Conservation (phyloP, 1,284 basidiomycete species). For the Vanrija pseudolonga region DNA sequence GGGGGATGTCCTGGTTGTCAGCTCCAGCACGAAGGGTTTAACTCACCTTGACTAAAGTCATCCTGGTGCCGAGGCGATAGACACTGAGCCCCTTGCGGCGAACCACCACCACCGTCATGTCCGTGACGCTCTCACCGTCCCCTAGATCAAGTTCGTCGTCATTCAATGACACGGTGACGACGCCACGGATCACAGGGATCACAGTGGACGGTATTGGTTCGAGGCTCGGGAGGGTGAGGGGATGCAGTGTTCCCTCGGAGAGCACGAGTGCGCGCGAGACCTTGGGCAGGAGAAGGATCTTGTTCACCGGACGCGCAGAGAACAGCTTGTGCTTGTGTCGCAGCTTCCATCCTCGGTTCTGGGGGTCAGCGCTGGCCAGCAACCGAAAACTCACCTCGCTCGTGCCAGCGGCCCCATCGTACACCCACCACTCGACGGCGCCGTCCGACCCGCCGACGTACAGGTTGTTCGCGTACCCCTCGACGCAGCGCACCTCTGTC, state of each 20-base stretch:
- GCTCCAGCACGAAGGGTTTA: neutral
- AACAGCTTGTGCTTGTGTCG: constrained; percentile 43
- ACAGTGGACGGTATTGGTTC: constrained; percentile 60
- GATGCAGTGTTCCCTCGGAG: constrained; percentile 68
- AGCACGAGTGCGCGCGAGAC: constrained; percentile 50
- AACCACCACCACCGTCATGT: constrained; percentile 73
- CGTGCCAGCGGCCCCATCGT: constrained; percentile 28
- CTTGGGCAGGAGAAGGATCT: constrained; percentile 71
- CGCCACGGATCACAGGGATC: constrained; percentile 73
- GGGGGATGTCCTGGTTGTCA: constrained; percentile 67
- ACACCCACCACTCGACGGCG: constrained; percentile 48
- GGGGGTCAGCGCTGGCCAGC: constrained; percentile 1
- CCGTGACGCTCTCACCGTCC: constrained; percentile 52
- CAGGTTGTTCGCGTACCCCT: constrained; percentile 46
- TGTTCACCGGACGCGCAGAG: constrained; percentile 58
- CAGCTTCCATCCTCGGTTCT: constrained; percentile 39
- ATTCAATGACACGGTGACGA: constrained; percentile 73
- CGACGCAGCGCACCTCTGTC: constrained; percentile 39
- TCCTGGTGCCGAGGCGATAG: constrained; percentile 61
- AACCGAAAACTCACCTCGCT: constrained; percentile 21
- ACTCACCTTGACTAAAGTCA: constrained; percentile 60
- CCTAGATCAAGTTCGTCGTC: constrained; percentile 62
- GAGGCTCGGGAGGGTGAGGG: constrained; percentile 73
- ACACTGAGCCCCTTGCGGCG: constrained; percentile 66
- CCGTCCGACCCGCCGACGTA: constrained; percentile 50